Base-by-base conservation (phyloP, 1,284 basidiomycete species). In the Malassezia dermatis region DNA sequence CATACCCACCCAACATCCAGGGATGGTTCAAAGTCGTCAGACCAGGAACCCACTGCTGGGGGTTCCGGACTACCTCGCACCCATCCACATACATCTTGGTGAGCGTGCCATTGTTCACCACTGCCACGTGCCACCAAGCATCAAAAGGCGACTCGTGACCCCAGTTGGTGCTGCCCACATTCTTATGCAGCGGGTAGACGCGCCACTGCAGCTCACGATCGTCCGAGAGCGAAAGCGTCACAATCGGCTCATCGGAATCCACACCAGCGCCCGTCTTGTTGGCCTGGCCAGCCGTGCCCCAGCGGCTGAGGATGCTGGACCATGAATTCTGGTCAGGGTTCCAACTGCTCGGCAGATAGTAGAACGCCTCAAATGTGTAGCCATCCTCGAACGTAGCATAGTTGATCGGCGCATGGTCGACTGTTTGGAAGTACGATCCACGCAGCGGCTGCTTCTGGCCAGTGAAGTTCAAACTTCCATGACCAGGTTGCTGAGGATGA, bases 61-160 rank as follows among this genome's bases (percentile, higher is more conserved):
- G 46, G 23, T 48, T 48, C 1, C 46, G 46, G 15, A 28, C 46
- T 5, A 48, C 46, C 39, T 48, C 46, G n/a, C 32, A 32, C 3
- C 46, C 46, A 39, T 48, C 46, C 32, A 48, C 46, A 39, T 21
- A 48, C 46, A 48, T 48, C n/a, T 48, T 48, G 21, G 46, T 48
- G 13, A 37, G 19, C 32, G 46, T 48, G 21, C 46, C 46, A 39
- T 48, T 48, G 30, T 48, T 48, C 23, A 48, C 35, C 8, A 48
- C 46, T 3, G 46, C 46, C n/a, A 37, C 46, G 15, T 48, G 46
- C 46, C 46, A 48, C 46, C 46, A 48, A n/a, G 12, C 11, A 26
- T 48, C 34, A 17, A 48, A 39, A 11, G 46, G 46, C 32, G 46
- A 35, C 12, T 48, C 46, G 23, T 48, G 46, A 26, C 46, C 46